These are phyloP conservation scores for Ogataea sp. DNA, from an alignment of 805 yeast genomes.

Conservation along the genomic window DNA sequence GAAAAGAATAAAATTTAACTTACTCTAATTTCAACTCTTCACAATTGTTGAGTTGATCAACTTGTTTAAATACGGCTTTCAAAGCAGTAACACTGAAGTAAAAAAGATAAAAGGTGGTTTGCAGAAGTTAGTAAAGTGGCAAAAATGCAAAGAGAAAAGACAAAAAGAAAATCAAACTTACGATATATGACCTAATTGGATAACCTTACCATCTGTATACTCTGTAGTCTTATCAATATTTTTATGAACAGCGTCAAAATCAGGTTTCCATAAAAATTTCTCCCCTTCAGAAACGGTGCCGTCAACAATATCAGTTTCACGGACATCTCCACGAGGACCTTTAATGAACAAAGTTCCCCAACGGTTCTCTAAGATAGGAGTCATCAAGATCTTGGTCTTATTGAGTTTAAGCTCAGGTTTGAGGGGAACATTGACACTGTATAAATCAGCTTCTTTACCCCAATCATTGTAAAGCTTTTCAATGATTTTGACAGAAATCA, in stretches of 20 bases:
- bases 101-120: neutral
- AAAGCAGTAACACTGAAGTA: slow-evolving; percentile 51
- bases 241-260: slow-evolving; percentile 60
- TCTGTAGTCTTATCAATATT: slow-evolving; percentile 33
- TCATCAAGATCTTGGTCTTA: slow-evolving; percentile 54
- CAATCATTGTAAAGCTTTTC: slow-evolving; percentile 52
- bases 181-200: slow-evolving; percentile 56
- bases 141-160: neutral
- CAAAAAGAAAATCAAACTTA: slow-evolving; percentile 10
- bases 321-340: neutral
- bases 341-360: slow-evolving; percentile 44
- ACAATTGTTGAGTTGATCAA: slow-evolving; percentile 30
- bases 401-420: slow-evolving; percentile 41
- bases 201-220: slow-evolving; percentile 63
- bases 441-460: slow-evolving; percentile 55
- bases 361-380: slow-evolving; percentile 73
- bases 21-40: slow-evolving; percentile 55
- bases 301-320: slow-evolving; percentile 46
- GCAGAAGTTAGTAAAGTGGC: neutral
- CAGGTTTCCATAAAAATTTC: slow-evolving; percentile 76
- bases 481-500: slow-evolving; percentile 56
- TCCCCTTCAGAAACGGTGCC: slow-evolving; percentile 32
- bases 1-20: slow-evolving; percentile 14
- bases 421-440: slow-evolving; percentile 80
- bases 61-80: slow-evolving; percentile 59